These are phyloP conservation scores for Suillus weaverae DNA, from an alignment of 768 basidiomycete species.

Conservation along the genomic window DNA sequence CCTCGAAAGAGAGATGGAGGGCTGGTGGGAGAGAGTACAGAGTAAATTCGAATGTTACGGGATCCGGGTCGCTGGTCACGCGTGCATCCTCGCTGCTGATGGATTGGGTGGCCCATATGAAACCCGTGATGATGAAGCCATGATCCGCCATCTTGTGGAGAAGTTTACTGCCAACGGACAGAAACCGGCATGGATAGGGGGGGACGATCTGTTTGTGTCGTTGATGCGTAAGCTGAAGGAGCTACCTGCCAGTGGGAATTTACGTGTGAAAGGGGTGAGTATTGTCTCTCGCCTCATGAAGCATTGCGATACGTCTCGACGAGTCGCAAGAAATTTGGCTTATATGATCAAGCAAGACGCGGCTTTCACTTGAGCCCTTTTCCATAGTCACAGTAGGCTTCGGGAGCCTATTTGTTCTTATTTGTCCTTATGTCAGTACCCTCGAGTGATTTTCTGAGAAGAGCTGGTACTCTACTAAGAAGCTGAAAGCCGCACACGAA, in stretches of 20 bases:
- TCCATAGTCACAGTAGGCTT: not conserved
- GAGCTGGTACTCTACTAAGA: too few relatives aligned
- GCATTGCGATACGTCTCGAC: conserved; percentile 29
- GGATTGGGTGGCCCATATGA: conserved; percentile 25
- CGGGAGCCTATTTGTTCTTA: not conserved
- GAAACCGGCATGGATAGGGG: conserved; percentile 11
- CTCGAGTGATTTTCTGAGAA: not conserved
- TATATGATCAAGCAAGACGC: conserved; percentile 20
- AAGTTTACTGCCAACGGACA: conserved; percentile 4
- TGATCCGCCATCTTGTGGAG: conserved; percentile 25
- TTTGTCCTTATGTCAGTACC: not conserved
- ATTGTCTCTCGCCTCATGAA: conserved; percentile 20
- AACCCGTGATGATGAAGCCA: conserved; percentile 32
- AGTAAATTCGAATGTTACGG: conserved; percentile 25
- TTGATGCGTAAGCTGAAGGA: conserved; percentile 13
- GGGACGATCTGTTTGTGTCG: conserved; percentile 18
- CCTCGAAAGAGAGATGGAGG: conserved; percentile 40
- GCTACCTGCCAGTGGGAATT: conserved; percentile 15
- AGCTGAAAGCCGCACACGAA: not conserved
- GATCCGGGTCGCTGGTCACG: conserved; percentile 34
- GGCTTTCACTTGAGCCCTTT: not conserved
- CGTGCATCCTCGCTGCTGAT: conserved; percentile 40
- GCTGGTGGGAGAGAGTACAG: conserved; percentile 36
- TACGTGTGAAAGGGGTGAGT: conserved; percentile 16
- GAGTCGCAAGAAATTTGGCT: conserved; percentile 26